Percentiles rank a stretch among this genome's conserved stretches.
These are phyloP conservation scores for Lasiodiplodia gonubiensis DNA, from an alignment of 2,329 filamentous ascomycete genomes.

Conservation along the genomic window DNA sequence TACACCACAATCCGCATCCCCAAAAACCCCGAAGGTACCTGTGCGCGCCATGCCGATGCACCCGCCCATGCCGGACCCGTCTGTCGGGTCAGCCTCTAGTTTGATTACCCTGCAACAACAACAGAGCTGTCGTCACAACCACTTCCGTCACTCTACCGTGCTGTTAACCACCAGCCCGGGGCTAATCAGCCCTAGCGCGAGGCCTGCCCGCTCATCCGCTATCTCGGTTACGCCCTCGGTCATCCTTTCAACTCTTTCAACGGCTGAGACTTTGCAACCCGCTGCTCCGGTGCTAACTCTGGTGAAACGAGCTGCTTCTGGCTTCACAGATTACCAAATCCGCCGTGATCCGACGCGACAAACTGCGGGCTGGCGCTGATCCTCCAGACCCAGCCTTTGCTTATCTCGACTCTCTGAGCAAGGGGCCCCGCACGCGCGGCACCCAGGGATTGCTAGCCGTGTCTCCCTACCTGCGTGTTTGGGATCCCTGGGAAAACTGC, in stretches of 20 bases:
- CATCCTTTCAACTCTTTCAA: background rate
- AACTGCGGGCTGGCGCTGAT: background rate
- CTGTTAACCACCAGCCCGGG: background rate
- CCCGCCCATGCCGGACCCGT: background rate
- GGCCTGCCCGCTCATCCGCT: background rate
- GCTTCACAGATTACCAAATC: background rate
- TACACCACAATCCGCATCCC: background rate
- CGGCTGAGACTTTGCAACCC: background rate
- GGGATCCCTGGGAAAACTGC: background rate
- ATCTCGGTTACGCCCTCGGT: background rate
- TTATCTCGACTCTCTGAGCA: conserved; percentile 2
- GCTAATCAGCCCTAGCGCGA: background rate
- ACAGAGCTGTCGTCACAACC: background rate
- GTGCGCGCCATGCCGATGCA: background rate
- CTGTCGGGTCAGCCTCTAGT: background rate
- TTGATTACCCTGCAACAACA: background rate
- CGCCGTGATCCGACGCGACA: background rate
- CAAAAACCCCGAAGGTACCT: background rate
- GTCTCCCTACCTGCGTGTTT: background rate
- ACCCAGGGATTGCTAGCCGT: background rate
- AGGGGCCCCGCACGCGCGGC: background rate
- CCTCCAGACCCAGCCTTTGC: conserved; percentile 5
- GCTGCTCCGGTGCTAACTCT: background rate
- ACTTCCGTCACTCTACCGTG: conserved; percentile 2
- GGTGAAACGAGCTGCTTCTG: background rate